Evolutionary conservation across 2,329 filamentous ascomycete genomes (phyloP), one percentile per base, ranked within the genome.

Genomic region (Chalaropsis thielavioides): DNA sequence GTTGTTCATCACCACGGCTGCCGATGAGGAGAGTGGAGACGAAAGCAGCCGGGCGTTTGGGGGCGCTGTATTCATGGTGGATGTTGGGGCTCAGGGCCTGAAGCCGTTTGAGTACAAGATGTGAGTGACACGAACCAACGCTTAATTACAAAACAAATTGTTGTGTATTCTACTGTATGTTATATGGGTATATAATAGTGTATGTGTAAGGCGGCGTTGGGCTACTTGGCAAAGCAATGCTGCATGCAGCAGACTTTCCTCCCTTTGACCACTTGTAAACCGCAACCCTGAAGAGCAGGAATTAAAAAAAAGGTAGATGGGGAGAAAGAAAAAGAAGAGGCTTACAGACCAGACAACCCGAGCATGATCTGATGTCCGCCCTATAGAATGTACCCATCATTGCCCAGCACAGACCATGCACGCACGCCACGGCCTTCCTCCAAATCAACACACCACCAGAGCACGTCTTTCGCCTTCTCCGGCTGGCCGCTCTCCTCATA

Each of bases 381-480:
- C 35, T 65, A 67, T 17, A 67, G 63, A 59, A 88, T 82, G 74
- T 89, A 89, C 22, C 87, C 81, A 22, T 85, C 84, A 61, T 80
- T 79, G 2, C 83, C 85, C 35, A 90, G 80, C 69, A 82, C 85
- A 38, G 79, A 81, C 94, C 92, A 97, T 66, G 83, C 81, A 66
- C 94, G 83, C 60, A 96, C 82, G 0, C 87, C 90, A 69, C 83
- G 84, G 7, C 84, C 85, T 73, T 99, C 92, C 73, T 97, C 94
- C 38, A 99, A 79, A 75, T 96, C 91, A 13, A 99, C 89, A 70
- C 92, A 95, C 91, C 92, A 97, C 94, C 94, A 97, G 6, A 97
- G 80, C 58, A 92, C 90, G 70, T 94, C 88, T 76, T 92, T 95
- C 15, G 94, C 88, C 77, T 92, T 95, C 44, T 94, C 89, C 1